Evolutionary conservation across 2,329 filamentous ascomycete genomes (phyloP), one percentile per base, ranked within the genome.

Genomic region (Zymoseptoria passerinii): DNA sequence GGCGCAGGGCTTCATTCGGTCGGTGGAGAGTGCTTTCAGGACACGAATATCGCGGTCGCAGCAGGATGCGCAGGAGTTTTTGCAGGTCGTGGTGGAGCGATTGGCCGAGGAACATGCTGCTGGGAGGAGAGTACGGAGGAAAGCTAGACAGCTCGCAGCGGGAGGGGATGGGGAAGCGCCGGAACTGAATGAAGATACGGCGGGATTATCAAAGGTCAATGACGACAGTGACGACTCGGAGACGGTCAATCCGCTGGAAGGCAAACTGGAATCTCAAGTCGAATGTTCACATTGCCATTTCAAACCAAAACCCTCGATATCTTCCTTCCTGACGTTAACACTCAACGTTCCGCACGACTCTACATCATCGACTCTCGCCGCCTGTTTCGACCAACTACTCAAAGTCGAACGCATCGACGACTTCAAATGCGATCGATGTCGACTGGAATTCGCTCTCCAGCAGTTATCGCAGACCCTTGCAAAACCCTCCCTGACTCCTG

Each of bases 321-420:
- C 90, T 52, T 88, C 85, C 0, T 99, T 99, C 70, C 92, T 95
- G 72, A 95, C 92, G 19, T 76, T 99, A 63, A 97, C 92, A 1
- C 78, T 99, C 55, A 90, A 91, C 67, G 94, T 99, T 3, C 94
- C 94, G 0, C 89, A 94, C 71, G 83, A 86, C 52, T 64, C 64
- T 10, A 73, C 73, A 54, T 88, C 89, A 1, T 92, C 92, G 0
- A 87, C 90, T 0, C 80, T 99, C 16, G 91, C 88, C 69, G 81
- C 85, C 8, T 99, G 94, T 73, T 94, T 99, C 67, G 94, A 99
- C 68, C 89, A 89, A 48, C 87, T 96, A 74, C 86, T 99, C 65
- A 96, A 96, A 75, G 90, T 90, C 0, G 94, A 99, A 73, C 88
- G 91, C 71, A 96, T 99, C 64, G 92, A 97, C 63, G 94, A 96